A percentile compares a stretch with the other conserved stretches of the same genome.
phyloP scores from a whole-genome alignment of 2,329 filamentous ascomycete genomes.

The Fusarium scirpi region DNA sequence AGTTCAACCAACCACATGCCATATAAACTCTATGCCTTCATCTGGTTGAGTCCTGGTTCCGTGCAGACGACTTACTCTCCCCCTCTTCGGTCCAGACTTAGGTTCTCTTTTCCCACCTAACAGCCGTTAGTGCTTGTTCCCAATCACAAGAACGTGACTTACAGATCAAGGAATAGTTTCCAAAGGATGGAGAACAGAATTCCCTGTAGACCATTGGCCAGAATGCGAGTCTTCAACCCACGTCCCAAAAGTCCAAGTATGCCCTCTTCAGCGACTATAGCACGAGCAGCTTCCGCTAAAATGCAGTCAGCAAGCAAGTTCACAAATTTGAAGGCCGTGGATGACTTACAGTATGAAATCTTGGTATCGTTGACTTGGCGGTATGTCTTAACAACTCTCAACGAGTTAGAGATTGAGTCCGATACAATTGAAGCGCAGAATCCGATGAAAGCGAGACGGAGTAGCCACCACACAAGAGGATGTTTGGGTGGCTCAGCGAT shows the following conservation, averaged over 20 bases:
- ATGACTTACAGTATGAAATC: conserved; percentile 57
- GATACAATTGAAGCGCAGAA: conserved; percentile 60
- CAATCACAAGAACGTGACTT: conserved; percentile 36
- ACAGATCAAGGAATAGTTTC: conserved; percentile 63
- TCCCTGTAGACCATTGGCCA: conserved; percentile 62
- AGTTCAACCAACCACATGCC: too few relatives aligned
- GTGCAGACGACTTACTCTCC: background rate
- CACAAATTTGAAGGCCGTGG: too few relatives aligned
- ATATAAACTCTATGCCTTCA: background rate
- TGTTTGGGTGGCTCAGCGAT: conserved; percentile 57
- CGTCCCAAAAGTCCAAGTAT: conserved; percentile 58
- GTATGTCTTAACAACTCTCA: conserved; percentile 62
- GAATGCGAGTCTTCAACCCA: conserved; percentile 60
- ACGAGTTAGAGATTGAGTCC: conserved; percentile 60
- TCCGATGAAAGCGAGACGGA: conserved; percentile 53
- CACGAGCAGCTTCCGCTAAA: conserved; percentile 57
- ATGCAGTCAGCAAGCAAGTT: too few relatives aligned
- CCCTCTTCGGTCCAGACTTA: background rate
- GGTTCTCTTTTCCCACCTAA: conserved; percentile 18
- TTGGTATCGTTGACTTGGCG: conserved; percentile 62
- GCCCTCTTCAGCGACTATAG: conserved; percentile 57
- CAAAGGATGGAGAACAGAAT: conserved; percentile 62
- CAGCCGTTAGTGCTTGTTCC: accelerated
- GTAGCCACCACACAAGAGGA: conserved; percentile 56
- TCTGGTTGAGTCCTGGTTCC: background rate